Percentiles rank a stretch among this genome's conserved stretches.
Conservation (phyloP, 306 rosid genomes). For the Begonia fuchsioides region DNA sequence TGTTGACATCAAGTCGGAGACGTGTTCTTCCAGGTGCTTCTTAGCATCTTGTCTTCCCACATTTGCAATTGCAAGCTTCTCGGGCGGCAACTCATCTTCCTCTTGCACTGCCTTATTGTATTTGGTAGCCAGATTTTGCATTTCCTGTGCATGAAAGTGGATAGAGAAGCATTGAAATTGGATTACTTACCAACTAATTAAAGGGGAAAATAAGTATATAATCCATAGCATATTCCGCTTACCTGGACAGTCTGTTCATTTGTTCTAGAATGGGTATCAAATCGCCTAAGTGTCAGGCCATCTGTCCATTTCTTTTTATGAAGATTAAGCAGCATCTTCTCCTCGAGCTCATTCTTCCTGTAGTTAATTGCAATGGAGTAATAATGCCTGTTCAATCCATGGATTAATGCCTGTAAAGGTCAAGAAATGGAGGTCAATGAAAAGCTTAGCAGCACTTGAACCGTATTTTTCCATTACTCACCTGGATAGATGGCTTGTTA, state of each 20-base stretch:
- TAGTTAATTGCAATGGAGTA: conserved; percentile 86
- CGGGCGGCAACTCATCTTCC: conserved; percentile 85
- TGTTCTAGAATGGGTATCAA: conserved; percentile 83
- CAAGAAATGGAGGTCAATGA: conserved; percentile 12
- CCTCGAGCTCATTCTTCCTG: conserved; percentile 89
- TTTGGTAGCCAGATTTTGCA: conserved; percentile 58
- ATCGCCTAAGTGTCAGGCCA: conserved; percentile 62
- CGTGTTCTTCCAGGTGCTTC: conserved; percentile 92
- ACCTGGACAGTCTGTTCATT: conserved; percentile 94
- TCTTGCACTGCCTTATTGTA: conserved; percentile 96
- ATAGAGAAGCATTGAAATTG: background rate
- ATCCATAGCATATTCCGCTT: conserved; percentile 1
- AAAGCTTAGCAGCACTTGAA: background rate
- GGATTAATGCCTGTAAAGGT: conserved; percentile 68
- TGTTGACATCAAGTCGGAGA: conserved; percentile 87
- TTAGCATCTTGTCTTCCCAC: conserved; percentile 96
- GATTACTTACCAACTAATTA: no score
- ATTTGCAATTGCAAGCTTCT: conserved; percentile 81
- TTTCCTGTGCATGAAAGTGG: conserved; percentile 37
- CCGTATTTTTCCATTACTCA: conserved; percentile 5
- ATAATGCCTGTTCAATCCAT: conserved; percentile 90
- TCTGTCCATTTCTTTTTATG: conserved; percentile 98
- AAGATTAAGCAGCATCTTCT: conserved; percentile 87
- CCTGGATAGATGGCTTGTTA: conserved; percentile 94
- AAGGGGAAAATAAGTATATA: background rate